phyloP scores from a whole-genome alignment of 129 eudicot genomes.

The Calendula officinalis region DNA sequence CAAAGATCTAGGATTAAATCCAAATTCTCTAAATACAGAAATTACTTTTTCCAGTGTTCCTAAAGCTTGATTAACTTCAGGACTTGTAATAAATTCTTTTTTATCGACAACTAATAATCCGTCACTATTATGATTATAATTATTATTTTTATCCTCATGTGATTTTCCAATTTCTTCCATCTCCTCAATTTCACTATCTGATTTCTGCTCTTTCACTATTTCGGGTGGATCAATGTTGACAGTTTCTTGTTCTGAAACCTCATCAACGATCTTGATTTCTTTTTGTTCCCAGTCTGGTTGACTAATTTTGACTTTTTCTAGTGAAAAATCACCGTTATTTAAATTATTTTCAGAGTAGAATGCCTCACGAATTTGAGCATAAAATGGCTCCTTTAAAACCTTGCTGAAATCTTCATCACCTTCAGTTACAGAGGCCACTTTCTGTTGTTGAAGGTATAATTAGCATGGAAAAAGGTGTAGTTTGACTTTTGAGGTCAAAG shows the following conservation, averaged over 20 bases:
- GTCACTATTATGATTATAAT: neutral
- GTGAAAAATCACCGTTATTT: slow-evolving; percentile 23
- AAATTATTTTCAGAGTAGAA: slow-evolving; percentile 37
- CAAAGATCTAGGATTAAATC: slow-evolving; percentile 28
- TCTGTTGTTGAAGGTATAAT: slow-evolving; percentile 43
- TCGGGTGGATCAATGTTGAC: slow-evolving; percentile 15
- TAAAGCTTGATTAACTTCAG: slow-evolving; percentile 70
- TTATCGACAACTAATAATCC: slow-evolving; percentile 6
- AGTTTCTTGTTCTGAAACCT: slow-evolving; percentile 15
- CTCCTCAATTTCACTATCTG: slow-evolving; percentile 58
- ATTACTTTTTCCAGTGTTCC: slow-evolving; percentile 70
- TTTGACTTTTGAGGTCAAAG: slow-evolving; percentile 28
- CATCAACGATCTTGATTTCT: slow-evolving; percentile 18
- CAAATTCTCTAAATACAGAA: slow-evolving; percentile 48
- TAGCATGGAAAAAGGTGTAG: slow-evolving; percentile 2
- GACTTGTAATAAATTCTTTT: slow-evolving; percentile 45
- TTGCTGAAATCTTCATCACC: slow-evolving; percentile 62
- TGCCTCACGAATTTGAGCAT: slow-evolving; percentile 58
- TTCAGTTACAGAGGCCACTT: slow-evolving; percentile 65
- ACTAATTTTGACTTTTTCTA: slow-evolving; percentile 19
- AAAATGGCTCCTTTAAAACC: slow-evolving; percentile 64
- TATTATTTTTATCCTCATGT: slow-evolving; percentile 17
- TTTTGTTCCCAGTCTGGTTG: slow-evolving; percentile 28
- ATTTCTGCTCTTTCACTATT: slow-evolving; percentile 22
- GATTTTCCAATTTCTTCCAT: slow-evolving; percentile 23